phyloP scores from a whole-genome alignment of 2,329 filamentous ascomycete species.

The Paraphaeosphaeria minitans region DNA sequence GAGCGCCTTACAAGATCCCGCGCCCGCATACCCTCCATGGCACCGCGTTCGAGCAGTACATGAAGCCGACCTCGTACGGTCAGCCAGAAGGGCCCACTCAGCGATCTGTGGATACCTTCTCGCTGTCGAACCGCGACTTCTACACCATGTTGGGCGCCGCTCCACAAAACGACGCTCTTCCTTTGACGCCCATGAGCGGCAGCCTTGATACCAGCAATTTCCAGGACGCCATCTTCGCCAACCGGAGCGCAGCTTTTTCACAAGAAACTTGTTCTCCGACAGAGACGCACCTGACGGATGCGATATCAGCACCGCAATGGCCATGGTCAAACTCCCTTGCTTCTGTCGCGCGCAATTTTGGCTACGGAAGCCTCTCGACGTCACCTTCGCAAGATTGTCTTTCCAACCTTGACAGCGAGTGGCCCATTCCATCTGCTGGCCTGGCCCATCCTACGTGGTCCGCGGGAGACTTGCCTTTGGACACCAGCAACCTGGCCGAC shows the following conservation, averaged over 20 bases:
- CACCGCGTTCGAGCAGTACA: conserved; percentile 34
- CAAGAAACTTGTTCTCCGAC: conserved; percentile 41
- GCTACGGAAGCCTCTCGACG: conserved; percentile 44
- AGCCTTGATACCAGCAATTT: conserved; percentile 37
- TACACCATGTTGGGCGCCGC: conserved; percentile 43
- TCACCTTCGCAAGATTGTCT: conserved; percentile 47
- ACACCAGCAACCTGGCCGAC: conserved; percentile 45
- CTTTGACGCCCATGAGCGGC: conserved; percentile 33
- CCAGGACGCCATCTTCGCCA: conserved; percentile 36
- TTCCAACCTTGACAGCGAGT: conserved; percentile 42
- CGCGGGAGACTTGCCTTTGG: conserved; percentile 47
- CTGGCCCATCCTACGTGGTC: conserved; percentile 45
- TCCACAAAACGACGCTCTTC: conserved; percentile 33
- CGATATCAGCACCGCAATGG: conserved; percentile 40
- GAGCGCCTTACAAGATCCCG: conserved; percentile 67
- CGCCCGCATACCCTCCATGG: conserved; percentile 47
- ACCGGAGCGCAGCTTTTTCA: conserved; percentile 27
- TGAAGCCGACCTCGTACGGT: conserved; percentile 30
- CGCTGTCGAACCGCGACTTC: conserved; percentile 45
- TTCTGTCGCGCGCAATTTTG: conserved; percentile 37
- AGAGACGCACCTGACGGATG: conserved; percentile 41
- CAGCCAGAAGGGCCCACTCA: conserved; percentile 29
- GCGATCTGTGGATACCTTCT: conserved; percentile 44
- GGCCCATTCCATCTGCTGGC: conserved; percentile 42
- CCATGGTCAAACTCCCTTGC: conserved; percentile 37